Evolutionary conservation across 2,329 filamentous ascomycete species (phyloP).

Genomic region (Plenodomus tracheiphilus): DNA sequence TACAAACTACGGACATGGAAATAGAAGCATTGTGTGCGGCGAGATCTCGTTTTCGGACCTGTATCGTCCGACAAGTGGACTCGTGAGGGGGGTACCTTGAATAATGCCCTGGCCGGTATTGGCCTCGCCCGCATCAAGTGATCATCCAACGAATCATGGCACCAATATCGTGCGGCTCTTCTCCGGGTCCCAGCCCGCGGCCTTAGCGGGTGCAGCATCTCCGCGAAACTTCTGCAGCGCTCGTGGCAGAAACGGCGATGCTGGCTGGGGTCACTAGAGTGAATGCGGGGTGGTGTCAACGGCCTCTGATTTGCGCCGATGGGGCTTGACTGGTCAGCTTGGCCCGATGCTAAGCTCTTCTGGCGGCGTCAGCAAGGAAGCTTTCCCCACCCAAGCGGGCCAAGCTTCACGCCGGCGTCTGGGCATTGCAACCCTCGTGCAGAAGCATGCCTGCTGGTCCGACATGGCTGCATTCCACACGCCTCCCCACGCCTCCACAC

Average conservation of each 20-base stretch:
- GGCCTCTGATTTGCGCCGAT: neutral
- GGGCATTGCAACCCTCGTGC: constrained; percentile 17
- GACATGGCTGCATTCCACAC: neutral
- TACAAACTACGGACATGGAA: too few species aligned
- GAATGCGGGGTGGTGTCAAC: constrained; percentile 7
- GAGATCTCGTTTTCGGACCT: constrained; percentile 1
- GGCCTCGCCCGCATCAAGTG: neutral
- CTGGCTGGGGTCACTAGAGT: neutral
- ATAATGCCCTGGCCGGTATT: neutral
- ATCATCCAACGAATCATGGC: neutral
- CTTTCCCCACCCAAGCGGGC: constrained; percentile 21
- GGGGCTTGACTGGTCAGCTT: constrained; percentile 5
- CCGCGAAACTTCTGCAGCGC: neutral
- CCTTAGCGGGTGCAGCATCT: neutral
- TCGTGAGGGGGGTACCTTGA: constrained; percentile 5
- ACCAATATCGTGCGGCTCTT: neutral
- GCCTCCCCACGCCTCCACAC: too few species aligned
- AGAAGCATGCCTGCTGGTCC: neutral
- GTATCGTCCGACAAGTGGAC: constrained; percentile 2
- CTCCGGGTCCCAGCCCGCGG: neutral
- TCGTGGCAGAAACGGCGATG: neutral
- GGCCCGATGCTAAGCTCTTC: constrained; percentile 15
- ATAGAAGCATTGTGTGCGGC: neutral
- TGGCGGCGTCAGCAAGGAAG: constrained; percentile 15
- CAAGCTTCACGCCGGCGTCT: constrained; percentile 11